phyloP scores from a whole-genome alignment of 2,329 filamentous ascomycete genomes.

The Microsporum canis region DNA sequence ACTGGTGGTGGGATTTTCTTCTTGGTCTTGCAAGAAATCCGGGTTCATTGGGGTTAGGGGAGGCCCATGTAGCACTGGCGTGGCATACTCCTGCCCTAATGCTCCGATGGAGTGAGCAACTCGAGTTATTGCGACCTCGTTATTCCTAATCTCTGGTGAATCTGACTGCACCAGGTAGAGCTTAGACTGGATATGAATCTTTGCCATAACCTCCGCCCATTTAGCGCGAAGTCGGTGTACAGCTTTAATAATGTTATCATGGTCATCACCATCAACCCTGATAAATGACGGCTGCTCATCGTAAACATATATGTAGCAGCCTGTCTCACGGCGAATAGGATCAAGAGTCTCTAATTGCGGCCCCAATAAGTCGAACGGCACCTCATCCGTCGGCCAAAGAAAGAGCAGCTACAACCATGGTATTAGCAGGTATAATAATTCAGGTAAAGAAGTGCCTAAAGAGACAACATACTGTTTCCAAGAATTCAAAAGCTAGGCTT shows the following conservation, averaged over 20 bases:
- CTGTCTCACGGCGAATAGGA: constrained; percentile 30
- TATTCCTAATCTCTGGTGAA: constrained; percentile 13
- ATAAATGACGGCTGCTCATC: constrained; percentile 21
- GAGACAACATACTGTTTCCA: constrained; percentile 18
- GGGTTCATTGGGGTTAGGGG: constrained; percentile 13
- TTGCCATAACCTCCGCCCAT: constrained; percentile 23
- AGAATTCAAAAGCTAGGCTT: constrained; percentile 15
- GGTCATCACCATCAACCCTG: constrained; percentile 22
- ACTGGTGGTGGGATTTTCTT: constrained; percentile 18
- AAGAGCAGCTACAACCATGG: constrained; percentile 27
- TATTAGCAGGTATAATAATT: not conserved
- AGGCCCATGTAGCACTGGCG: constrained; percentile 17
- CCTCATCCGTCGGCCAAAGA: constrained; percentile 37
- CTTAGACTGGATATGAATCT: constrained; percentile 22
- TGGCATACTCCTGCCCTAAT: constrained; percentile 10
- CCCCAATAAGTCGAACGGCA: constrained; percentile 33
- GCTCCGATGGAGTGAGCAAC: constrained; percentile 5
- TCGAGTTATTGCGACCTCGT: constrained; percentile 21
- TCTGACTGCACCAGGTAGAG: constrained; percentile 26
- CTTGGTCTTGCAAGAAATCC: constrained; percentile 17
- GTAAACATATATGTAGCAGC: constrained; percentile 33
- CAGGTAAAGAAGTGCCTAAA: not conserved
- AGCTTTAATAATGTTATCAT: constrained; percentile 30
- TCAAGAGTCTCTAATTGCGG: constrained; percentile 36
- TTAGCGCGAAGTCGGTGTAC: constrained; percentile 19